Evolutionary conservation across 139 green algal genomes (phyloP), one percentile per base, ranked within the genome.

Genomic region (Pseudopediastrum boryanum): DNA sequence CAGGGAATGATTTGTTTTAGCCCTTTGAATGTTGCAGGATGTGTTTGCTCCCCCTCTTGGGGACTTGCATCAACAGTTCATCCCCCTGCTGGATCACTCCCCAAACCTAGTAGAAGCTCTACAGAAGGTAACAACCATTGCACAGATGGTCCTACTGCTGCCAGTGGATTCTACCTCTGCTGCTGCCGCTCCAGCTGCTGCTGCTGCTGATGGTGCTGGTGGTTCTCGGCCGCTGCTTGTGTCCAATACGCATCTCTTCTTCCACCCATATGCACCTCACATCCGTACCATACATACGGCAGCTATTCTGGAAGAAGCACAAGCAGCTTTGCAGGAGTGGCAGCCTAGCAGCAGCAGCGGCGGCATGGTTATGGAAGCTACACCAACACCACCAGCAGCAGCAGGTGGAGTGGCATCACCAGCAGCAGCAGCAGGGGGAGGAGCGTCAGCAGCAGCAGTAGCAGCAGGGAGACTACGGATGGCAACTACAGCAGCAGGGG

Each of bases 181-280:
- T 41, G 29, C 61, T 25, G 61, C 61, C 12, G 35, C 31, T 39
- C 56, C 36, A 42, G 61, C 56, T 42, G 41, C 8, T 29, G 65
- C 7, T 13, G 62, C 42, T 41, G 46, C 61, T 7, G 56, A 51
- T 36, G 66, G 46, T 0, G 48, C 69, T 71, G 51, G 52, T 8
- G 16, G 23, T 16, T n/a, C 74, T 58, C 44, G 48, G 1, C 51
- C 82, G 31, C 54, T 88, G 44, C 66, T 77, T 29, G 81, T 98
- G 29, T 83, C 86, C 27, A 98, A 98, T 87, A 97, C 92, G 10
- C 95, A 98, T 85, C 85, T 98, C 8, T 98, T 98, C 86, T 98
- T 94, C 84, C 95, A 98, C 76, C 91, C 93, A 21, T 85, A 87
- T 58, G 95, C 95, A 0, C 85, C 88, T 2, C 95, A 98, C 88